phyloP scores from a whole-genome alignment of 139 green algal genomes.

The Picochlorum sp. region DNA sequence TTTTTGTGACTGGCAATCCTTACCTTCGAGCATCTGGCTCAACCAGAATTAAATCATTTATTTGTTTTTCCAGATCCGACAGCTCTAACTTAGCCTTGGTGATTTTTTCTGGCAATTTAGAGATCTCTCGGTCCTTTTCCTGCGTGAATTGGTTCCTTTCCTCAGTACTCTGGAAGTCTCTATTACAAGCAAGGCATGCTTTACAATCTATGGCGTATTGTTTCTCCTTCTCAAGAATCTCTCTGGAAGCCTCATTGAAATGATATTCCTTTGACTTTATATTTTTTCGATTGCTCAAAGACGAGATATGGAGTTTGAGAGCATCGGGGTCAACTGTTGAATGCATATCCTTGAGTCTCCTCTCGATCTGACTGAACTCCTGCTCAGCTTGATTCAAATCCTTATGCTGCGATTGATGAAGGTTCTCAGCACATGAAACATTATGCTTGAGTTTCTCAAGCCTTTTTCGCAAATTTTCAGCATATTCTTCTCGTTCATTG shows the following conservation, averaged over 20 bases:
- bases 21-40: constrained; percentile 1
- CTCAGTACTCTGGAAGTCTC: constrained; percentile 3
- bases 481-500: too few species aligned
- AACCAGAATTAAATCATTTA: neutral
- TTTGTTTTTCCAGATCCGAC: neutral
- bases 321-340: too few species aligned
- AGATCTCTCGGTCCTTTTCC: neutral
- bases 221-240: neutral
- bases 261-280: neutral
- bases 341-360: too few species aligned
- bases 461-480: too few species aligned
- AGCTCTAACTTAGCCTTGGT: neutral
- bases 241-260: neutral
- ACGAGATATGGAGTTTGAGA: too few species aligned
- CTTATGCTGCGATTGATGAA: too few species aligned
- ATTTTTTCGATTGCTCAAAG: neutral
- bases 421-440: too few species aligned
- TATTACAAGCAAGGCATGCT: constrained; percentile 26
- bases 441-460: too few species aligned
- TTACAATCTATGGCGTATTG: constrained; percentile 4
- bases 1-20: too few species aligned
- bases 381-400: too few species aligned
- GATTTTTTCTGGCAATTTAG: neutral
- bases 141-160: constrained; percentile 25
- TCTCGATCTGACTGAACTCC: too few species aligned